A percentile compares a stretch with the other conserved stretches of the same genome.
These are phyloP conservation scores for Glycine latifolia DNA, from an alignment of 306 rosid species.

Conservation along the genomic window DNA sequence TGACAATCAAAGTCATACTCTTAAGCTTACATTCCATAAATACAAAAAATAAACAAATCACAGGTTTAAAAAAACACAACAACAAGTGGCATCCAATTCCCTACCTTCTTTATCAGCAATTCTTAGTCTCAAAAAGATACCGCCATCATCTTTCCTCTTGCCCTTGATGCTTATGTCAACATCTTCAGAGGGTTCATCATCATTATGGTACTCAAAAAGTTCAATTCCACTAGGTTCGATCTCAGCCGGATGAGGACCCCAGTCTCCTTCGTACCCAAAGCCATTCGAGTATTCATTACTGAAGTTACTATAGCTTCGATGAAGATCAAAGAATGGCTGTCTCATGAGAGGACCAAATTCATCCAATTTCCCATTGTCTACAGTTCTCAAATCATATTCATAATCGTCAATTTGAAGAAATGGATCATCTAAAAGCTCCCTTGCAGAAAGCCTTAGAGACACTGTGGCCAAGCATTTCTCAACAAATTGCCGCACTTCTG, in stretches of 20 bases:
- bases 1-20: conserved; percentile 26
- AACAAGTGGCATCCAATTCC: conserved; percentile 30
- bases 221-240: conserved; percentile 73
- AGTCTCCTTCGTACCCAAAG: conserved; percentile 64
- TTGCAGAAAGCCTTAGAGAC: conserved; percentile 80
- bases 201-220: conserved; percentile 80
- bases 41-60: conserved; percentile 10
- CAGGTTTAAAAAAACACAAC: not conserved
- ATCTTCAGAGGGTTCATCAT: conserved; percentile 73
- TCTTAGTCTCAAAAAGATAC: conserved; percentile 80
- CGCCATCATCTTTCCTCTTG: conserved; percentile 74
- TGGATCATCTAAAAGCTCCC: conserved; percentile 84
- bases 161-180: conserved; percentile 84
- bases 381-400: conserved; percentile 62
- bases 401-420: conserved; percentile 74
- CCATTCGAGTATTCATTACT: conserved; percentile 63
- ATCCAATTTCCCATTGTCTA: conserved; percentile 57
- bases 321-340: conserved; percentile 65
- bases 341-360: conserved; percentile 53
- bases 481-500: conserved; percentile 78
- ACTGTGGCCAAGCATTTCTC: conserved; percentile 96
- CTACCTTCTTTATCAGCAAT: conserved; percentile 91
- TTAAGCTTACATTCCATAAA: conserved; percentile 28
- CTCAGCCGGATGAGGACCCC: conserved; percentile 63
- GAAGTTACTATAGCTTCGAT: conserved; percentile 56